phyloP scores from a whole-genome alignment of 495 filamentous ascomycete species.

The Terfezia boudieri region DNA sequence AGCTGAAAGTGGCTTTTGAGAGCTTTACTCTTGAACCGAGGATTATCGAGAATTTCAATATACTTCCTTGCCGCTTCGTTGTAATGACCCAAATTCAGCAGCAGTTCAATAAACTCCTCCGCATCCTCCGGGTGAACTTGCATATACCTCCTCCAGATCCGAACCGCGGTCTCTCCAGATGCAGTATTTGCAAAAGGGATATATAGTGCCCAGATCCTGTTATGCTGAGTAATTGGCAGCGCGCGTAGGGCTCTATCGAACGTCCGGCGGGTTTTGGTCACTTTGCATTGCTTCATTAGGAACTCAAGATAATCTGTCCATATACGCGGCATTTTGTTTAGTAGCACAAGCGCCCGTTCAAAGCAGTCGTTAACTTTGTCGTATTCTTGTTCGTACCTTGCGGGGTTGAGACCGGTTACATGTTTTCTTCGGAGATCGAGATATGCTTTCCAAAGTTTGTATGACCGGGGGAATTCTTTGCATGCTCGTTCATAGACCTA shows the following conservation, averaged over 20 bases:
- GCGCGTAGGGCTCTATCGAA: conserved; percentile 91
- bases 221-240: conserved; percentile 90
- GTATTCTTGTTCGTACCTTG: conserved; percentile 59
- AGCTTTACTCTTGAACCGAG: conserved; percentile 74
- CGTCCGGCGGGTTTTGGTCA: conserved; percentile 71
- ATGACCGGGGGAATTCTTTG: conserved; percentile 70
- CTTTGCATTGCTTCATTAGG: conserved; percentile 68
- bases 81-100: conserved; percentile 62
- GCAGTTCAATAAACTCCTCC: conserved; percentile 80
- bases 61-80: conserved; percentile 85
- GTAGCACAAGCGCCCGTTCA: conserved; percentile 74
- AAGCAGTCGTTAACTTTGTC: conserved; percentile 89
- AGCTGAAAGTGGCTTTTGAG: conserved; percentile 88
- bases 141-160: conserved; percentile 91
- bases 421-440: conserved; percentile 68
- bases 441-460: conserved; percentile 99
- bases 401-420: conserved; percentile 61
- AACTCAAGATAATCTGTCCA: conserved; percentile 98
- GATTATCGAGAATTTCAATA: conserved; percentile 84
- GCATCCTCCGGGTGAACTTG: conserved; percentile 92
- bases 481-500: conserved; percentile 62
- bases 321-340: conserved; percentile 97
- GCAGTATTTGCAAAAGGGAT: conserved; percentile 82
- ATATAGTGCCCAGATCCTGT: conserved; percentile 88
- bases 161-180: conserved; percentile 72